Base-by-base conservation (phyloP, 2,329 filamentous ascomycete species). In the Cercospora nicotianae region DNA sequence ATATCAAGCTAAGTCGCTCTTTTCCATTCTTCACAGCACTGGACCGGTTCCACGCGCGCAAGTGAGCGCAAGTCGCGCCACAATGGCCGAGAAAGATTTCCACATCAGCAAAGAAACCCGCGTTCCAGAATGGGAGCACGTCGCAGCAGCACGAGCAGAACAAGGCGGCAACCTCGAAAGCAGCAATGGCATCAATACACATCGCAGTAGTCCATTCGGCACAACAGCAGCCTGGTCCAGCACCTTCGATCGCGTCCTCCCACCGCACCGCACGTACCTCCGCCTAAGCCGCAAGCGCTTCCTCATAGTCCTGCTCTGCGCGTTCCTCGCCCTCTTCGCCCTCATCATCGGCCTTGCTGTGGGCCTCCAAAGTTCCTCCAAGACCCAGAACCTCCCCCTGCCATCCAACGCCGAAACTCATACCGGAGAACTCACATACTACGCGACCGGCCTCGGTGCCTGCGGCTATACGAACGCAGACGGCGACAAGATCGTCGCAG, bases 401-500 rank as follows among this genome's bases (percentile, higher is more conserved):
- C 86, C 86, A 2, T 80, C 79, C 31, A 82, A 85, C 65, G 81
- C 82, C 9, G 81, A 83, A 2, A 82, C 84, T 0, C 87, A 86
- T 73, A 84, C 81, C 3, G 62, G 62, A 5, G 62, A 64, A n/a
- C 51, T 64, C 48, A 64, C 62, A 20, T 64, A 89, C 80, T 94
- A 91, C 77, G 80, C 82, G n/a, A 86, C 90, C 0, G 86, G 79
- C 0, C 83, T 92, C 3, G 91, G 91, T 12, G 88, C 91, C 0
- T 94, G 92, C 76, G 91, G 91, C 5, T 78, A 85, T 28, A 83
- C 79, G 2, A 87, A 86, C 64, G 78, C 76, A 0, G 80, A 83
- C 8, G 79, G 77, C 6, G 89, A 93, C 66, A 75, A 84, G 64
- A 86, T 94, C 42, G 89, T 87, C 45, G 87, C 91, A 0, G 89